These are phyloP conservation scores for Aspergillus pseudonomiae DNA, from an alignment of 2,329 filamentous ascomycete genomes.

Conservation along the genomic window DNA sequence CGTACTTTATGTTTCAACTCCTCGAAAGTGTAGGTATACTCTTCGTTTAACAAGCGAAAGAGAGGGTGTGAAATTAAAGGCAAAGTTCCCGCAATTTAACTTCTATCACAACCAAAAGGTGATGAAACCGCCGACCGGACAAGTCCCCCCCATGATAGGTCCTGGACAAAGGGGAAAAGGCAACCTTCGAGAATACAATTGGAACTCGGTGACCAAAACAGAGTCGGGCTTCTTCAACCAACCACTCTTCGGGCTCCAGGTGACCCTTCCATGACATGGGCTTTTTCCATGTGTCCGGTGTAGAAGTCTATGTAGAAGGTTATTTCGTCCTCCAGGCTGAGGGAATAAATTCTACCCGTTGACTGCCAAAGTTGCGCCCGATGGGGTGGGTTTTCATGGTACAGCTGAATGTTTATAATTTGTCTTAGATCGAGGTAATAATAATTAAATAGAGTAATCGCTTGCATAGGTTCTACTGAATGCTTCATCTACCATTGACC, in stretches of 20 bases:
- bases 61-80: background rate
- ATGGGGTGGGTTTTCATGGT: background rate
- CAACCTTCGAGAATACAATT: slow-evolving; percentile 3
- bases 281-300: background rate
- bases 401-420: background rate
- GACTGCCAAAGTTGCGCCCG: background rate
- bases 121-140: background rate
- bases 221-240: background rate
- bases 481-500: background rate
- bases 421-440: background rate
- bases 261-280: background rate
- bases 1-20: background rate
- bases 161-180: background rate
- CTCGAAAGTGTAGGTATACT: background rate
- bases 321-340: background rate
- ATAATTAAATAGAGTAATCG: background rate
- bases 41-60: background rate
- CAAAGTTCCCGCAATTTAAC: background rate
- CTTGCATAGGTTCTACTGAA: background rate
- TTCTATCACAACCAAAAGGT: background rate
- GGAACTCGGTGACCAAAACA: background rate
- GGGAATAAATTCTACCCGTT: background rate
- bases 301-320: background rate
- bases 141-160: background rate
- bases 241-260: background rate